Conservation (phyloP, 345 rosid genomes). For the Rhodomyrtus tomentosa region DNA sequence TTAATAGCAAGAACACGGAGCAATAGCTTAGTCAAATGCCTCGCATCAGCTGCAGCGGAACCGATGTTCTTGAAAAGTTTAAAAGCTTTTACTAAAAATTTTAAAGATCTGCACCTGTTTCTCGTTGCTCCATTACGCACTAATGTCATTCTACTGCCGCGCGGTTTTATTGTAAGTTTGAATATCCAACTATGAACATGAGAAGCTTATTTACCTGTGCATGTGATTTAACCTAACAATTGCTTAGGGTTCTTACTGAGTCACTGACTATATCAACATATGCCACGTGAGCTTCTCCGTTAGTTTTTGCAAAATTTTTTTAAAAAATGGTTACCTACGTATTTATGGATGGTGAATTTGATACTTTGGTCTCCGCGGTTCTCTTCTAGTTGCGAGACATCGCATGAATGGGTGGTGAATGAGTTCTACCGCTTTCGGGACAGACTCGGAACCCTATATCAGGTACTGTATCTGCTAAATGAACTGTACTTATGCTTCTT, state of each 20-base stretch:
- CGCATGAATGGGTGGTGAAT: not conserved
- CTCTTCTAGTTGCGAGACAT: constrained; percentile 11
- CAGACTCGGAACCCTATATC: constrained; percentile 1
- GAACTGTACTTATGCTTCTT: not conserved
- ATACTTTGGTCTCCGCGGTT: not conserved
- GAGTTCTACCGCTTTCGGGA: constrained; percentile 10
- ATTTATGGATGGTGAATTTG: not conserved
- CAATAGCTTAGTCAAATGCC: no score
- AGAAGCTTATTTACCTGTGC: not conserved
- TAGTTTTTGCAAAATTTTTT: not conserved
- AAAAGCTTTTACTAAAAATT: no score
- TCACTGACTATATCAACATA: not conserved
- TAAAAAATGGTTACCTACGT: not conserved
- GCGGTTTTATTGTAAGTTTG: not conserved
- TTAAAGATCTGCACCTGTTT: no score
- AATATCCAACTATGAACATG: not conserved
- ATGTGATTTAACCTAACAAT: not conserved
- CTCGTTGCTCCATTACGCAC: no score
- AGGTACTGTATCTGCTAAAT: constrained; percentile 1
- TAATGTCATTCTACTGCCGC: no score
- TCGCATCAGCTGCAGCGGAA: no score
- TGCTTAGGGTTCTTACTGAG: not conserved
- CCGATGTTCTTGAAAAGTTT: no score
- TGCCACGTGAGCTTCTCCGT: not conserved
- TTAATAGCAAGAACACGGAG: no score